These are phyloP conservation scores for Artomyces pyxidatus DNA, from an alignment of 768 basidiomycete species.

Conservation along the genomic window DNA sequence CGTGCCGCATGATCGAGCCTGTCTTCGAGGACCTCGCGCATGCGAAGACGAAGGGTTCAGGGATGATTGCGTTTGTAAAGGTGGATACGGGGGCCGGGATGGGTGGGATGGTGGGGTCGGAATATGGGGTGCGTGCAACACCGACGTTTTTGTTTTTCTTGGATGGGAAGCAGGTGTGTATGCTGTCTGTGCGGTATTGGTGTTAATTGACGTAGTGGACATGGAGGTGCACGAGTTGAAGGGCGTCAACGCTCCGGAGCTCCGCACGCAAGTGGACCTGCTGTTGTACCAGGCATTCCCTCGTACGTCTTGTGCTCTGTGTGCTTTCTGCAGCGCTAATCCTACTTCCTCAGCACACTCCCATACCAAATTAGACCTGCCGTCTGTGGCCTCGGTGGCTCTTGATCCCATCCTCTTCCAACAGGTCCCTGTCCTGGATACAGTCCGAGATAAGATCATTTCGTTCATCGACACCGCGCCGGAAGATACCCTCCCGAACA, in stretches of 20 bases:
- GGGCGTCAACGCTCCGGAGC: conserved; percentile 61
- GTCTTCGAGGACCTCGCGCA: conserved; percentile 72
- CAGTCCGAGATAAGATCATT: conserved; percentile 50
- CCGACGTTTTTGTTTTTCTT: conserved; percentile 89
- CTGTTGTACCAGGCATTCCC: conserved; percentile 73
- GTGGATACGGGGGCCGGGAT: conserved; percentile 72
- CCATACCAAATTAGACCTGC: conserved; percentile 54
- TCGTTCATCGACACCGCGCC: conserved; percentile 50
- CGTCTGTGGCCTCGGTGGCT: conserved; percentile 52
- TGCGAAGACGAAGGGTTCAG: conserved; percentile 37
- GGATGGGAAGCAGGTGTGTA: conserved; percentile 58
- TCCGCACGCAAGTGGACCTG: conserved; percentile 66
- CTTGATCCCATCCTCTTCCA: conserved; percentile 70
- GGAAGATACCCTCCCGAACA: conserved; percentile 23
- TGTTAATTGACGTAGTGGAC: not conserved
- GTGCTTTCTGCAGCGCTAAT: not conserved
- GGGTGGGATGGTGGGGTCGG: conserved; percentile 48
- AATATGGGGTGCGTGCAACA: conserved; percentile 65
- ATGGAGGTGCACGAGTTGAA: conserved; percentile 66
- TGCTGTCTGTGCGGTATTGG: not conserved
- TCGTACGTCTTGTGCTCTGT: conserved; percentile 39
- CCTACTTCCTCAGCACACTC: conserved; percentile 52
- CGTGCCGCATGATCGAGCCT: conserved; percentile 80
- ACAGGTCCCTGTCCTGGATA: conserved; percentile 62
- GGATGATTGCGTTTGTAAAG: conserved; percentile 70